Percentiles rank a stretch among this genome's conserved stretches.
These are phyloP conservation scores for Plantago elongata DNA, from an alignment of 257 asterid species.

Conservation along the genomic window DNA sequence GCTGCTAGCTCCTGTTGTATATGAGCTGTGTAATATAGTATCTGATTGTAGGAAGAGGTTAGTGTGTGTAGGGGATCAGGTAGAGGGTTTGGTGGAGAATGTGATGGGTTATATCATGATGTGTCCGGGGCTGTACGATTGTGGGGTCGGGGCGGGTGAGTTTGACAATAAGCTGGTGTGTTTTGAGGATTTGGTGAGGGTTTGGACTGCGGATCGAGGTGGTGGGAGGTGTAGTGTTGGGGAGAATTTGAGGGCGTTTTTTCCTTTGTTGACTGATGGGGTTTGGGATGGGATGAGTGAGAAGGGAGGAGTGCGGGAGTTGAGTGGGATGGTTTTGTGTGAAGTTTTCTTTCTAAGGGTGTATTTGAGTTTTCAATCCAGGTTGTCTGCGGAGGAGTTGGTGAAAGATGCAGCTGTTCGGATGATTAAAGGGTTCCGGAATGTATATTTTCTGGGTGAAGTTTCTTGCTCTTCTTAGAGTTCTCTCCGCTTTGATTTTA, in stretches of 20 bases:
- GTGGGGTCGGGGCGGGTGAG: conserved; percentile 29
- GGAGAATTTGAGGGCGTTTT: conserved; percentile 47
- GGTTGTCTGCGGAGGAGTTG: conserved; percentile 30
- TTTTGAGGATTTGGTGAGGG: conserved; percentile 65
- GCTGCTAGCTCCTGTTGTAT: conserved; percentile 70
- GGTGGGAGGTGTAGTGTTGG: conserved; percentile 35
- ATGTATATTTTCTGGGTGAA: conserved; percentile 57
- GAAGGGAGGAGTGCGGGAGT: conserved; percentile 32
- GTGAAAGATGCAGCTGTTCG: conserved; percentile 40
- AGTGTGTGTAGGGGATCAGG: conserved; percentile 32
- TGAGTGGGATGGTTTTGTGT: conserved; percentile 61
- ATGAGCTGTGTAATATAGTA: conserved; percentile 41
- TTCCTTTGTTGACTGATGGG: conserved; percentile 47
- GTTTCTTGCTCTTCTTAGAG: neutral
- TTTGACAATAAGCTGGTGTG: conserved; percentile 34
- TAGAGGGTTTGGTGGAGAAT: conserved; percentile 47
- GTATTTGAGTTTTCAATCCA: conserved; percentile 38
- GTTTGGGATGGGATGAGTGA: conserved; percentile 29
- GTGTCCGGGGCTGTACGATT: conserved; percentile 40
- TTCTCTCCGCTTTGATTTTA: neutral
- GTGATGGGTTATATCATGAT: conserved; percentile 35
- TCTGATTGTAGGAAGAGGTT: conserved; percentile 29
- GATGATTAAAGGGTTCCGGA: conserved; percentile 53
- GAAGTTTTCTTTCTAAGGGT: conserved; percentile 61
- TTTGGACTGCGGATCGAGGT: conserved; percentile 66